A percentile compares a stretch with the other conserved stretches of the same genome.
phyloP scores from a whole-genome alignment of 306 rosid species.

The Sphenostylis stenocarpa region DNA sequence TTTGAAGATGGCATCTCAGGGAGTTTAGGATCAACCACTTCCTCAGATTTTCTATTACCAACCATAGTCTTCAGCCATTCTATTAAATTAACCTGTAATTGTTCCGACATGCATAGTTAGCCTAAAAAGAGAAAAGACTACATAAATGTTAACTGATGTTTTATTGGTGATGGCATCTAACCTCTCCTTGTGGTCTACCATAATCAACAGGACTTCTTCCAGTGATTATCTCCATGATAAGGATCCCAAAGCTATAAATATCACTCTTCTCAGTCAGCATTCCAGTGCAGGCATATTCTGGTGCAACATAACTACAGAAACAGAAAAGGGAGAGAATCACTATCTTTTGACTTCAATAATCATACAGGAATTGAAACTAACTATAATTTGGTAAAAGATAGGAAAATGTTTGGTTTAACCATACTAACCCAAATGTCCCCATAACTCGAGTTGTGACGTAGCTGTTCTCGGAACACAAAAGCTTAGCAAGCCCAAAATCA shows the following conservation, averaged over 20 bases:
- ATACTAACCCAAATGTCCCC: slow-evolving; percentile 99
- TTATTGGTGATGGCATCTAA: slow-evolving; percentile 32
- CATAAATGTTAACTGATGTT: not conserved
- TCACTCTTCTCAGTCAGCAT: slow-evolving; percentile 98
- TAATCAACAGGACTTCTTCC: slow-evolving; percentile 97
- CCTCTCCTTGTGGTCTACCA: slow-evolving; percentile 90
- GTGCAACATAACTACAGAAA: slow-evolving; percentile 86
- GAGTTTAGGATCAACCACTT: slow-evolving; percentile 82
- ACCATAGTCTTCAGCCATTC: slow-evolving; percentile 96
- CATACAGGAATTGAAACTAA: not conserved
- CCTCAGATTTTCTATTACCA: slow-evolving; percentile 79
- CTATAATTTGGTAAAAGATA: not conserved
- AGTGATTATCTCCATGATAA: slow-evolving; percentile 84
- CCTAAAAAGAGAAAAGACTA: not conserved
- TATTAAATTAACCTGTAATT: slow-evolving; percentile 74
- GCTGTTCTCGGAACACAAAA: slow-evolving; percentile 77
- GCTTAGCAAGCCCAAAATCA: slow-evolving; percentile 98
- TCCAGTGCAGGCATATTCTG: slow-evolving; percentile 97
- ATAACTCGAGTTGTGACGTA: slow-evolving; percentile 96
- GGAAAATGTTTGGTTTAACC: slow-evolving; percentile 18
- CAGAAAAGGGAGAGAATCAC: slow-evolving; percentile 30
- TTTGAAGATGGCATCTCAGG: slow-evolving; percentile 86
- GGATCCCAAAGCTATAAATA: slow-evolving; percentile 90
- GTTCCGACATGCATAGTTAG: slow-evolving; percentile 24
- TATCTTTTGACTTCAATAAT: slow-evolving; percentile 13